Evolutionary conservation across 208 protist genomes (phyloP).

Genomic region (Trypanosoma vivax): DNA sequence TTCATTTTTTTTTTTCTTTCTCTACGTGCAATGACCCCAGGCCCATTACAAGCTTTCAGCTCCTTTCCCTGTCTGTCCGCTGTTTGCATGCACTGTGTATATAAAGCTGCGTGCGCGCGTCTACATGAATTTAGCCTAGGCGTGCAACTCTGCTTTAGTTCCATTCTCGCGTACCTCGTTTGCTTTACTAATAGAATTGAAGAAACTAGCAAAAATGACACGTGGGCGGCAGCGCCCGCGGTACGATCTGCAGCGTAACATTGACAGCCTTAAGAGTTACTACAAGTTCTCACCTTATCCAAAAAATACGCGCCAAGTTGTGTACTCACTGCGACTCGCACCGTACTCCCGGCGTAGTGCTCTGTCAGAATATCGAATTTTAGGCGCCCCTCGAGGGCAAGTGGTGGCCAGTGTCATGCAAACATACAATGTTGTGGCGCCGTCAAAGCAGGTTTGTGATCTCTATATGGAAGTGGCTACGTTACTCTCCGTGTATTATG

Average conservation of each 20-base stretch:
- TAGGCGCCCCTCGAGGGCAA: constrained; percentile 62
- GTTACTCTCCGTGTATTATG: constrained; percentile 77
- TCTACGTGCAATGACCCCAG: no score
- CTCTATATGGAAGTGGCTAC: constrained; percentile 63
- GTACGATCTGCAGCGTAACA: constrained; percentile 48
- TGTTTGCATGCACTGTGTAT: no score
- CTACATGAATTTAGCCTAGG: no score
- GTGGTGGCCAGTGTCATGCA: constrained; percentile 68
- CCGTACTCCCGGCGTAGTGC: constrained; percentile 63
- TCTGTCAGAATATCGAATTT: constrained; percentile 53
- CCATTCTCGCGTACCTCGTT: no score
- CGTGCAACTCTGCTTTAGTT: no score
- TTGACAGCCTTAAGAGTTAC: constrained; percentile 72
- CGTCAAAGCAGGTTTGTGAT: constrained; percentile 60
- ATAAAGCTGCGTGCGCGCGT: no score
- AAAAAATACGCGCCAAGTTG: constrained; percentile 31
- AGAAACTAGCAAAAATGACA: constrained; percentile 17
- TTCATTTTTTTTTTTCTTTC: no score
- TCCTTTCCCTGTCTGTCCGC: no score
- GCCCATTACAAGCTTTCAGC: no score
- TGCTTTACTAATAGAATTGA: no score
- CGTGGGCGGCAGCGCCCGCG: constrained; percentile 28
- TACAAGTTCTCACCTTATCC: constrained; percentile 51
- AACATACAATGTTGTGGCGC: constrained; percentile 51
- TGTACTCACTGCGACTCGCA: constrained; percentile 46